phyloP scores from a whole-genome alignment of 768 basidiomycete genomes.

The Pleurotus tuoliensis region DNA sequence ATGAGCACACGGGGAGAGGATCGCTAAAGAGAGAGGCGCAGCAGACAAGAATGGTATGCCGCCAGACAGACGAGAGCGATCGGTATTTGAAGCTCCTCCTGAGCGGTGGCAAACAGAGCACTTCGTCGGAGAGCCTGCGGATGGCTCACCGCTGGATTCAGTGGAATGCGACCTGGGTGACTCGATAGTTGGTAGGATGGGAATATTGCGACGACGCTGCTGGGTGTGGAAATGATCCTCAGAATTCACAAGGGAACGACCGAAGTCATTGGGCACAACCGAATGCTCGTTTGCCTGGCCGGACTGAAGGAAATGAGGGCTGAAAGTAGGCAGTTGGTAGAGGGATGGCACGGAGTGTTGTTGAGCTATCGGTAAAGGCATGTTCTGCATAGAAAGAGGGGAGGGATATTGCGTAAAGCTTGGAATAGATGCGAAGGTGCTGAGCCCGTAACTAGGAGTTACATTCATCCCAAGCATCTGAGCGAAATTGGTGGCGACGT shows the following conservation, averaged over 20 bases:
- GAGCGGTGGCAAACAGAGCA: constrained; percentile 14
- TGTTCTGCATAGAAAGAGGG: background rate
- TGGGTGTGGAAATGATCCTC: constrained; percentile 41
- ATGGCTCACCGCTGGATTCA: background rate
- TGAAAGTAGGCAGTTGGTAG: background rate
- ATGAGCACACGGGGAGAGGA: constrained; percentile 73
- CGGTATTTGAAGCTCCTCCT: constrained; percentile 10
- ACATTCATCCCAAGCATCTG: background rate
- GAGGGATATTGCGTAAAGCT: constrained; percentile 1
- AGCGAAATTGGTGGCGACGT: background rate
- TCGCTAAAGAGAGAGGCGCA: constrained; percentile 43
- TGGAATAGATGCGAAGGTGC: background rate
- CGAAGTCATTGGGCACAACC: background rate
- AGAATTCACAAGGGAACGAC: constrained; percentile 18
- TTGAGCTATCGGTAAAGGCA: background rate
- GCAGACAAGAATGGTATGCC: constrained; percentile 40
- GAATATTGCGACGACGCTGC: constrained; percentile 12
- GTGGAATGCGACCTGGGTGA: constrained; percentile 7
- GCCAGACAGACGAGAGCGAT: constrained; percentile 51
- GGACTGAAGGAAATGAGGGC: background rate
- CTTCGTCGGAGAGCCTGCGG: background rate
- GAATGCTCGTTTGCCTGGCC: background rate
- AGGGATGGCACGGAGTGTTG: background rate
- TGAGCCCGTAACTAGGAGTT: background rate
- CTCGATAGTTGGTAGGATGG: constrained; percentile 11